Percentiles rank a stretch among this genome's conserved stretches.
These are phyloP conservation scores for Hordeum pubiflorum DNA, from an alignment of 202 grass and related monocot species.

Conservation along the genomic window DNA sequence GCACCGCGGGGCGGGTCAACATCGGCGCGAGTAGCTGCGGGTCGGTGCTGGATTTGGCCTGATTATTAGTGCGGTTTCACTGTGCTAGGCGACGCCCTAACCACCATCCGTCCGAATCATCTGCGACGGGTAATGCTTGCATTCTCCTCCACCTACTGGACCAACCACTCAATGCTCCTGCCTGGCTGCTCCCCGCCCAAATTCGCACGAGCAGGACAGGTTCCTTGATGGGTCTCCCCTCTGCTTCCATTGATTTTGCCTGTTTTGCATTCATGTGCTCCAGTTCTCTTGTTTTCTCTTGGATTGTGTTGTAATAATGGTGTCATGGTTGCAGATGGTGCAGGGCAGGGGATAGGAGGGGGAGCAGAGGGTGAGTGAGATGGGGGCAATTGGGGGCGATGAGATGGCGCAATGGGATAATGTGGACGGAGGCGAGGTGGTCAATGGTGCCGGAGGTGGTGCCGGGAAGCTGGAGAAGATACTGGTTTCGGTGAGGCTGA, in stretches of 20 bases:
- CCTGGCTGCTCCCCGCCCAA: neutral
- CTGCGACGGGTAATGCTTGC: constrained; percentile 9
- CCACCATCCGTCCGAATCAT: constrained; percentile 26
- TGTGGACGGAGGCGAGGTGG: constrained; percentile 32
- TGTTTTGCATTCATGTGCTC: constrained; percentile 19
- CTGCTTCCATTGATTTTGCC: constrained; percentile 17
- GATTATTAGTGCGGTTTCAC: constrained; percentile 23
- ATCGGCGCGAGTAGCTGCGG: constrained; percentile 16
- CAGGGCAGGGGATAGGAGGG: neutral
- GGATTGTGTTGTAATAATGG: neutral
- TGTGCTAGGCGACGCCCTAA: constrained; percentile 27
- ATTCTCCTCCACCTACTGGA: constrained; percentile 41
- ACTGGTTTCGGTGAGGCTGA: constrained; percentile 85
- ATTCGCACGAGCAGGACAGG: constrained; percentile 15
- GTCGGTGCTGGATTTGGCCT: constrained; percentile 29
- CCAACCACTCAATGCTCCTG: constrained; percentile 34
- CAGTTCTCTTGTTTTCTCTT: neutral
- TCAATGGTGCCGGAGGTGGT: constrained; percentile 23
- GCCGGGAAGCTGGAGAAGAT: constrained; percentile 73
- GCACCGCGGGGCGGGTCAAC: constrained; percentile 14
- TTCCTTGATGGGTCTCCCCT: constrained; percentile 22
- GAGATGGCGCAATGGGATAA: constrained; percentile 31
- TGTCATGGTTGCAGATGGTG: constrained; percentile 39
- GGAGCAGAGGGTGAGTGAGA: constrained; percentile 14
- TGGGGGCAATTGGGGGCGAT: constrained; percentile 68